Conservation (phyloP, 768 basidiomycete species). For the Kwoniella botswanensis region DNA sequence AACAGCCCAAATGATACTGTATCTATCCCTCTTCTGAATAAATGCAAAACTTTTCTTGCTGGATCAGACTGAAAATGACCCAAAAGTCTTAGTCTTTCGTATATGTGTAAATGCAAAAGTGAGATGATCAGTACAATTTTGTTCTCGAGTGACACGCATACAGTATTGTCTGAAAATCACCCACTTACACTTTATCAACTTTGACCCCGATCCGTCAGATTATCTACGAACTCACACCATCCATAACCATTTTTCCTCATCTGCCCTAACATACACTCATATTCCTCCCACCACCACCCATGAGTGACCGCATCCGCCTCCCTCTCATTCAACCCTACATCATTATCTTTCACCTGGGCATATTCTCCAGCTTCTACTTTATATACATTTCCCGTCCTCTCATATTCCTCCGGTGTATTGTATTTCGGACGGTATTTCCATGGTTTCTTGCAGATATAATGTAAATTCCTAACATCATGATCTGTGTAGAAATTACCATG, state of each 20-base stretch:
- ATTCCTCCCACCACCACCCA: constrained; percentile 34
- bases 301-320: constrained; percentile 37
- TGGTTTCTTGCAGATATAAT: constrained; percentile 45
- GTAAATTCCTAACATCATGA: constrained; percentile 72
- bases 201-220: constrained; percentile 16
- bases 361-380: constrained; percentile 16
- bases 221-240: constrained; percentile 20
- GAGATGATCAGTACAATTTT: too few relatives aligned
- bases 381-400: constrained; percentile 14
- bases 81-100: too few relatives aligned
- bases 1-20: too few relatives aligned
- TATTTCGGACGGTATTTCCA: constrained; percentile 33
- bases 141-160: too few relatives aligned
- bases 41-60: too few relatives aligned
- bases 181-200: not conserved
- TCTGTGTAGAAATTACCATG: constrained; percentile 81
- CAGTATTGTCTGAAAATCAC: too few relatives aligned
- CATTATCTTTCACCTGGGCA: constrained; percentile 15
- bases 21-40: too few relatives aligned
- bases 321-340: constrained; percentile 13
- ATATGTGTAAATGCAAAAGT: too few relatives aligned
- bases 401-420: constrained; percentile 4
- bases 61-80: too few relatives aligned
- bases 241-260: constrained; percentile 8
- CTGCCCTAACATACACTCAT: constrained; percentile 16